Base-by-base conservation (phyloP, 148 eudicot genomes). In the Fagopyrum esculentum region DNA sequence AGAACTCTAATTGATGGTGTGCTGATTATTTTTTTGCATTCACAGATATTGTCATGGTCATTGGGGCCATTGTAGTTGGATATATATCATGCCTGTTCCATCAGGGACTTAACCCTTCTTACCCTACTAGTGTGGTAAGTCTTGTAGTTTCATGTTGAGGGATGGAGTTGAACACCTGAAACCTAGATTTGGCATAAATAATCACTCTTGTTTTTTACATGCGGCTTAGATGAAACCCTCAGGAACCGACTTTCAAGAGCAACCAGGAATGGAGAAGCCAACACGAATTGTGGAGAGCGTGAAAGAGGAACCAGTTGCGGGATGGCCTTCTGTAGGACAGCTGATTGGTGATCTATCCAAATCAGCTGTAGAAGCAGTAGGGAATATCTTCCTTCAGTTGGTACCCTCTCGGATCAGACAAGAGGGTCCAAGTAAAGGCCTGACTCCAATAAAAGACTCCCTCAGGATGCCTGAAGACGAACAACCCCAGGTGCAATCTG, bases 311-410 rank as follows among this genome's bases (percentile, higher is more conserved):
- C 81, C 80, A 75, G 84, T 85, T 77, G 82, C 94, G 48, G 91
- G 87, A 57, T 91, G 90, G 98, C 95, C 98, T 68, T 88, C 98
- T 44, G 83, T 93, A 45, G 87, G 88, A 48, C 92, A 80, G 76
- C 91, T 93, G 52, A 12, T 89, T 8, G 26, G 81, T 13, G 91
- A 93, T 83, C 83, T 89, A n/a, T 81, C 84, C 45, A 91, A 87
- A 64, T 81, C 87, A 9, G 82, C 87, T 6, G 35, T 84, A 9
- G 97, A 89, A 84, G 73, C 85, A 12, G 73, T 88, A 22, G 82
- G 76, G 12, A 80, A 78, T 52, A 47, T 78, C 44, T 73, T 89
- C 55, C 45, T 77, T 44, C 81, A 83, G 45, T 83, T 86, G 26
- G 17, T 82, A 30, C 98, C 97, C 49, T 82, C 82, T 29, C 81